A percentile compares a stretch with the other conserved stretches of the same genome.
These are phyloP conservation scores for Obelidium mucronatum DNA, from an alignment of 192 early-diverging fungal species.

Conservation along the genomic window DNA sequence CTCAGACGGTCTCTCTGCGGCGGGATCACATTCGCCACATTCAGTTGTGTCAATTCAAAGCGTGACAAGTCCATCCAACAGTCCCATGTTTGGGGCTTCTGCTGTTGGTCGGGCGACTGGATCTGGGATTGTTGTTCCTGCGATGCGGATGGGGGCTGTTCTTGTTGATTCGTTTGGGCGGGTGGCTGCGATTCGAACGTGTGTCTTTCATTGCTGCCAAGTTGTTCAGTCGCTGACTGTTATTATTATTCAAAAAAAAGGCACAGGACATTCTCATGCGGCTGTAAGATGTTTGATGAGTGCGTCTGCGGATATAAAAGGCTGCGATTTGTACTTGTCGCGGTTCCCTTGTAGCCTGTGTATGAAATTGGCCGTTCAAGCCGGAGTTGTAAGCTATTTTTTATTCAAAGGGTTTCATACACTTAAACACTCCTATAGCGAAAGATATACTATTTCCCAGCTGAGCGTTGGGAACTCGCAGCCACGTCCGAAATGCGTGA, in stretches of 20 bases:
- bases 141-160: constrained; percentile 39
- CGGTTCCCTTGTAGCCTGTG: constrained; percentile 51
- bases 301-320: constrained; percentile 33
- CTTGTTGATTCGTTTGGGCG: constrained; percentile 44
- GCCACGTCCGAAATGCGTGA: not conserved
- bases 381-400: constrained; percentile 35
- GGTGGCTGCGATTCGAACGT: constrained; percentile 38
- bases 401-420: too few species aligned
- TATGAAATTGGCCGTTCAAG: constrained; percentile 52
- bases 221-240: too few species aligned
- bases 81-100: not conserved
- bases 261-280: constrained; percentile 47
- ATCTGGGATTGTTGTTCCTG: constrained; percentile 9
- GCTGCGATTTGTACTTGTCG: constrained; percentile 54
- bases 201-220: not conserved
- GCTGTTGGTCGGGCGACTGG: not conserved
- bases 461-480: constrained; percentile 45
- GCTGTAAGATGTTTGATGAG: constrained; percentile 44
- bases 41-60: not conserved
- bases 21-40: not conserved
- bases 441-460: constrained; percentile 54
- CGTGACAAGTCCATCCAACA: not conserved
- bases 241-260: not conserved
- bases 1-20: not conserved
- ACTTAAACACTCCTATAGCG: too few species aligned